Conservation (phyloP, 2,329 filamentous ascomycete genomes). For the Penicillium expansum region DNA sequence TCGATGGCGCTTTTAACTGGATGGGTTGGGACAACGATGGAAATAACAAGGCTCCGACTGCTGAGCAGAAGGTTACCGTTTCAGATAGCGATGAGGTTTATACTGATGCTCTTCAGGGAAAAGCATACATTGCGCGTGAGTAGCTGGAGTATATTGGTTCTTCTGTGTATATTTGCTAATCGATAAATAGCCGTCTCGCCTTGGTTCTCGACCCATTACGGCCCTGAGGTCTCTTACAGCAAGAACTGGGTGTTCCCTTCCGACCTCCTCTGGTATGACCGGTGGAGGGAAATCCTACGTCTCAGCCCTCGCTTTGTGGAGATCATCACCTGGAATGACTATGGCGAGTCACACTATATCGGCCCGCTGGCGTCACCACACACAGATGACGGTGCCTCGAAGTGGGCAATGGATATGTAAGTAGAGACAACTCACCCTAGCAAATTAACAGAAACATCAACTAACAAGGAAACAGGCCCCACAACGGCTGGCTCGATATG, state of each 20-base stretch:
- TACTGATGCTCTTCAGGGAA: slow-evolving; percentile 33
- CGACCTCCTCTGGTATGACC: slow-evolving; percentile 46
- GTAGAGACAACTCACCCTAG: slow-evolving; percentile 8
- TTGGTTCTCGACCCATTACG: slow-evolving; percentile 55
- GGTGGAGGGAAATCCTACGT: slow-evolving; percentile 44
- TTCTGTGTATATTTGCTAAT: background rate
- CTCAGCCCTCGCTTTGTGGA: slow-evolving; percentile 50
- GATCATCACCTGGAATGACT: slow-evolving; percentile 52
- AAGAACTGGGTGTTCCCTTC: slow-evolving; percentile 54
- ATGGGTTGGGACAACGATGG: slow-evolving; percentile 46
- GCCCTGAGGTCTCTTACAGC: slow-evolving; percentile 44
- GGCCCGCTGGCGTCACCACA: slow-evolving; percentile 47
- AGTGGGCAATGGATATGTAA: slow-evolving; percentile 52
- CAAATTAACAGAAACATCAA: background rate
- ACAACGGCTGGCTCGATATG: slow-evolving; percentile 55
- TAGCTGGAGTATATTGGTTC: slow-evolving; percentile 1
- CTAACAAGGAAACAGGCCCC: slow-evolving; percentile 39
- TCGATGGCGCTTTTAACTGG: slow-evolving; percentile 48
- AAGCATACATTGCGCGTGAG: slow-evolving; percentile 51
- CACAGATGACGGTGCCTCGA: slow-evolving; percentile 43
- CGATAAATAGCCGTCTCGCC: slow-evolving; percentile 39
- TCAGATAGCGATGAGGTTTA: slow-evolving; percentile 38
- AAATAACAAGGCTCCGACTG: slow-evolving; percentile 51
- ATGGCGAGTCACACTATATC: slow-evolving; percentile 57
- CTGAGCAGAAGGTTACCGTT: slow-evolving; percentile 42